Evolutionary conservation across 176 grass and related monocot genomes (phyloP), one percentile per base, ranked within the genome.

Genomic region (Thinopyrum elongatum): DNA sequence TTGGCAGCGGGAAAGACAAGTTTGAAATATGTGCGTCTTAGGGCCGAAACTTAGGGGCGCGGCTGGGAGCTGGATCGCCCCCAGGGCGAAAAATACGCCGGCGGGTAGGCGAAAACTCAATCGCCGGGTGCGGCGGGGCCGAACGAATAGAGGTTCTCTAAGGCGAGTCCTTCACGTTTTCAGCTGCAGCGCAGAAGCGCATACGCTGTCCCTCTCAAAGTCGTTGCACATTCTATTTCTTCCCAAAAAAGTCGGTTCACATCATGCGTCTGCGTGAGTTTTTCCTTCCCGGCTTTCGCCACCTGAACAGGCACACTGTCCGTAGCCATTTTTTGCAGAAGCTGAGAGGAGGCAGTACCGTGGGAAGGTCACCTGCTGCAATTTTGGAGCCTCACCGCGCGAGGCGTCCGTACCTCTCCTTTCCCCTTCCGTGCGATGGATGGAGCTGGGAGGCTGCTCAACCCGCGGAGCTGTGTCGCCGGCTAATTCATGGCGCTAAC

Each of bases 401-500:
- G 11, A 15, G 27, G 41, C 71, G 41, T 74, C 71, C 44, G 25
- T 44, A 12, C 38, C 41, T 44, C n/a, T 7, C 70, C 21, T 75
- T 75, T 75, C 72, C 42, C 16, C 72, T 75, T 75, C 42, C 25
- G 21, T 71, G 35, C 34, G 42, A 51, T 49, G 8, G 72, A 29
- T 29, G 4, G 8, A 51, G 26, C 41, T 19, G 72, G 25, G 23
- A 74, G 71, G 25, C 71, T 19, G 3, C 41, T 25, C 71, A 41
- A 51, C 5, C 72, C 27, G 1, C 72, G 42, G 72, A 49, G 26
- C 26, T 26, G 46, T 49, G 3, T 31, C 73, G 73, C 19, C 26
- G 44, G 73, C 73, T 30, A 53, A 76, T 76, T 76, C 44, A 76
- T 74, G 42, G 3, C 27, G 73, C 73, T 29, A 76, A 76, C 44